Base-by-base conservation (phyloP, 1,284 basidiomycete species). In the Leccinum griseonigrum region DNA sequence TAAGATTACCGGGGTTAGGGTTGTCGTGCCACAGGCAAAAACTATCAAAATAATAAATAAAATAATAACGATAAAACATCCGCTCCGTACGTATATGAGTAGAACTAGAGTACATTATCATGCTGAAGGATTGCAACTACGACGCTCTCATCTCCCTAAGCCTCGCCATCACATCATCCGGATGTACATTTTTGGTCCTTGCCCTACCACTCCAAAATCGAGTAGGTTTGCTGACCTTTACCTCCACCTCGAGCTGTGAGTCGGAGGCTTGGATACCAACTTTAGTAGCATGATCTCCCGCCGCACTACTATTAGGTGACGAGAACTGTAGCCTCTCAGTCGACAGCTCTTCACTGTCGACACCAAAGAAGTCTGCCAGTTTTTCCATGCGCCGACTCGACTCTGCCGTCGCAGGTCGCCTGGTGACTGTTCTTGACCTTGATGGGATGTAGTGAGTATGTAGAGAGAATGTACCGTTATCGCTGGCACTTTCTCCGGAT, bases 311-410 rank as follows among this genome's bases (percentile, higher is more conserved):
- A 62, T 56, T 48, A 60, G 58, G 29, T 52, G 57, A 48, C 22
- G 43, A 46, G 51, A 54, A 32, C 8, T 9, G 46, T 34, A 53
- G 43, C 7, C 50, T 56, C 9, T n/a, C 59, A 40, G 57, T 28
- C 2, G 11, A 40, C 8, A 86, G 72, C 64, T 85, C 80, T 56
- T 80, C 76, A 66, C 81, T 80, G 32, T 74, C 77, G 34, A 87
- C 84, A 6, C 85, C 86, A 69, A 87, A 86, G 71, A 86, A 86
- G 50, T 79, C 78, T 8, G 80, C 77, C 54, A 86, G 73, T 70
- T 86, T 86, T 60, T 79, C 81, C 22, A 79, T 51, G 2, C 57
- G 67, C n/a, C 60, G 51, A 53, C 16, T 54, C 1, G 38, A 14
- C 22, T 62, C 62, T 18, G 60, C 51, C 6, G 62, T 65, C 16